Evolutionary conservation across 129 eudicot species (phyloP).

Genomic region (sunflower (Helianthus annuus)): HanXRQr2.0-SUNRISE NC_035433.2:27289865-27290364

Average conservation of each 20-base stretch:
- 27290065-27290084: neutral
- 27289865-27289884: too few relatives aligned
- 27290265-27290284: slow-evolving; percentile 58
- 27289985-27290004: slow-evolving; percentile 19
- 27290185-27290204: slow-evolving; percentile 23
- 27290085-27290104: neutral
- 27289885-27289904: too few relatives aligned
- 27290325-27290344: slow-evolving; percentile 41
- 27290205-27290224: slow-evolving; percentile 29
- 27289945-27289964: slow-evolving; percentile 15
- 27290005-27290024: slow-evolving; percentile 17
- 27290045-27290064: neutral
- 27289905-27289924: neutral
- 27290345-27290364: slow-evolving; percentile 54
- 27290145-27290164: slow-evolving; percentile 26
- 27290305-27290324: slow-evolving; percentile 66
- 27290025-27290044: neutral
- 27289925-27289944: slow-evolving; percentile 7
- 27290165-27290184: neutral
- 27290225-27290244: slow-evolving; percentile 33
- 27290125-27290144: slow-evolving; percentile 32
- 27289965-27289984: slow-evolving; percentile 8
- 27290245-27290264: slow-evolving; percentile 39
- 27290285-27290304: slow-evolving; percentile 34
- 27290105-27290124: slow-evolving; percentile 4